Evolutionary conservation across 129 eudicot genomes (phyloP).

Genomic region (Tagetes erecta): DNA sequence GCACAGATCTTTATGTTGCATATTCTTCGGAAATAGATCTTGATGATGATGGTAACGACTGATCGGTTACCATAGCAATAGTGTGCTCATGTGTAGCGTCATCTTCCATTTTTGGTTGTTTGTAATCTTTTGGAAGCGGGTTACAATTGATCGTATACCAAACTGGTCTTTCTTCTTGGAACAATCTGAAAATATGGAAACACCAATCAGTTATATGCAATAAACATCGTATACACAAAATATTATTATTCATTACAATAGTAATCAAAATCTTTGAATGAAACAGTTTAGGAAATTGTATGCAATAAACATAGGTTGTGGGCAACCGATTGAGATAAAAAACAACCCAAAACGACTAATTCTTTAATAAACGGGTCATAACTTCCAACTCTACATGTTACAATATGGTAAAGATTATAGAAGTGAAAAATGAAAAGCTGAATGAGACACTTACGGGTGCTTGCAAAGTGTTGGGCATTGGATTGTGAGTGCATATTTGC

Average conservation of each 20-base stretch:
- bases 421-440: not conserved
- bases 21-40: constrained; percentile 40
- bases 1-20: constrained; percentile 43
- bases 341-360: not conserved
- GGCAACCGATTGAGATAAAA: not conserved
- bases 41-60: constrained; percentile 27
- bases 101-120: constrained; percentile 50
- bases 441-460: constrained; percentile 73
- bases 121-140: constrained; percentile 61
- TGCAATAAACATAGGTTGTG: not conserved
- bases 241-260: not conserved
- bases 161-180: constrained; percentile 88
- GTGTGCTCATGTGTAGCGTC: constrained; percentile 27
- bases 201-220: not conserved
- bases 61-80: constrained; percentile 60
- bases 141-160: constrained; percentile 91
- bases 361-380: not conserved
- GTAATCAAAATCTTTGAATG: not conserved
- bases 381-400: not conserved
- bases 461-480: constrained; percentile 90
- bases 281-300: not conserved
- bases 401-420: not conserved
- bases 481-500: constrained; percentile 95
- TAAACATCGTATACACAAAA: no score
- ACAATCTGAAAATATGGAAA: constrained; percentile 48